Evolutionary conservation across 495 filamentous ascomycete genomes (phyloP).

Genomic region (Xylaria nigripes): DNA sequence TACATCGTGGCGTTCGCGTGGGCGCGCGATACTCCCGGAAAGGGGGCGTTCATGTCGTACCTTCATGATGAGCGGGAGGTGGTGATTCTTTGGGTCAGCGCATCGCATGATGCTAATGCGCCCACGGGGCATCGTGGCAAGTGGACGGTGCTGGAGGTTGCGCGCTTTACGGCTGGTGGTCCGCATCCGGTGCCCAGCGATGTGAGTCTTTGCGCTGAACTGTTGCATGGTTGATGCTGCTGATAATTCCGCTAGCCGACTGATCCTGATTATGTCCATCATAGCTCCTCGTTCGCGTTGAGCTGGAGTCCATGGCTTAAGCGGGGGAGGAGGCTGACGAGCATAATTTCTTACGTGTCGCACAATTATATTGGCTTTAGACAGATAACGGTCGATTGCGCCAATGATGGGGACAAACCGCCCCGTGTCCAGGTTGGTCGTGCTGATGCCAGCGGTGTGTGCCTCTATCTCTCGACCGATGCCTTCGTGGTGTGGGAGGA

Average conservation of each 20-base stretch:
- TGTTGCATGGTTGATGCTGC: not conserved
- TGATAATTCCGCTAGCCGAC: conserved; percentile 10
- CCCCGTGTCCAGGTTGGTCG: conserved; percentile 22
- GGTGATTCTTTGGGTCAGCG: conserved; percentile 34
- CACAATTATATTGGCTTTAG: conserved; percentile 41
- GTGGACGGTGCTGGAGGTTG: conserved; percentile 38
- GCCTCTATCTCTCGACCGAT: conserved; percentile 35
- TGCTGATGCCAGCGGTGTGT: conserved; percentile 31
- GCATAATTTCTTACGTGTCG: conserved; percentile 33
- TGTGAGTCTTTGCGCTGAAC: conserved; percentile 17
- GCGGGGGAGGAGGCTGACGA: conserved; percentile 20
- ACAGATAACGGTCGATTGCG: conserved; percentile 23
- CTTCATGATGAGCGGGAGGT: conserved; percentile 37
- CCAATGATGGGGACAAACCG: conserved; percentile 7
- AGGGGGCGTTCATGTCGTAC: conserved; percentile 33
- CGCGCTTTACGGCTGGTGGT: conserved; percentile 32
- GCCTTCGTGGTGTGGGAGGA: conserved; percentile 42
- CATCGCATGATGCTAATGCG: conserved; percentile 13
- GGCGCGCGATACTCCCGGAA: conserved; percentile 32
- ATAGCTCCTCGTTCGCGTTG: conserved; percentile 37
- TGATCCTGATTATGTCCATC: conserved; percentile 34
- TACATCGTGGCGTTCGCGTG: conserved; percentile 38
- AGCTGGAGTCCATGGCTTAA: conserved; percentile 38
- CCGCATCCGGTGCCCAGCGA: conserved; percentile 28
- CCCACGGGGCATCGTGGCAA: conserved; percentile 17